phyloP scores from a whole-genome alignment of 805 yeast species.

The Candida ulmi region DNA sequence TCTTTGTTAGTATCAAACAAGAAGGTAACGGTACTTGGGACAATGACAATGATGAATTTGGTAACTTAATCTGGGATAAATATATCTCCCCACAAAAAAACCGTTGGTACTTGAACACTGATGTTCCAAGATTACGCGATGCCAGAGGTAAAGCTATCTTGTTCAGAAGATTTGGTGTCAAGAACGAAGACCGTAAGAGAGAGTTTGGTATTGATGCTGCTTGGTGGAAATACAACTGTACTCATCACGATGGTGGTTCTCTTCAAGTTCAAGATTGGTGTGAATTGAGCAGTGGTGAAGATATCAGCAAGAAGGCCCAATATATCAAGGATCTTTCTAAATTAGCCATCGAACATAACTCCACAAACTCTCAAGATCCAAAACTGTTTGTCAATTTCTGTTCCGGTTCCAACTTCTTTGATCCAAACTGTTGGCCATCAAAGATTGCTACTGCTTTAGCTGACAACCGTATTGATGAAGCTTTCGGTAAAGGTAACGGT shows the following conservation, averaged over 20 bases:
- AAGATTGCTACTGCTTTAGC: conserved; percentile 51
- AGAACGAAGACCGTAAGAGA: conserved; percentile 34
- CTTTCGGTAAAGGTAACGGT: conserved; percentile 53
- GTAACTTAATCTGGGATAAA: conserved; percentile 51
- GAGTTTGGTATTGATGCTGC: conserved; percentile 64
- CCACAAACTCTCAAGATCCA: conserved; percentile 36
- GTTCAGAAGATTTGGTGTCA: conserved; percentile 68
- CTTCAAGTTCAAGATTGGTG: conserved; percentile 72
- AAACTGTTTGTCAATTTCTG: conserved; percentile 69
- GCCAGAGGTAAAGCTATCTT: conserved; percentile 62
- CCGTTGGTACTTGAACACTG: conserved; percentile 54
- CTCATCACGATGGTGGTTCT: conserved; percentile 56
- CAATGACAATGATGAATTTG: conserved; percentile 57
- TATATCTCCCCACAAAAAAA: conserved; percentile 45
- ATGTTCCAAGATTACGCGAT: conserved; percentile 54
- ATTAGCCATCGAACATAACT: conserved; percentile 45
- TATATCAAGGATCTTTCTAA: conserved; percentile 52
- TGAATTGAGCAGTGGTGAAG: conserved; percentile 48
- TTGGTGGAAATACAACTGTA: conserved; percentile 60
- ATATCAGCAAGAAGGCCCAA: conserved; percentile 48
- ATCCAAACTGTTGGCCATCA: conserved; percentile 70
- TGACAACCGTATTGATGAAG: conserved; percentile 37
- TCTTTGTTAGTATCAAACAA: conserved; percentile 63
- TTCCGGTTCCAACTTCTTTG: conserved; percentile 67
- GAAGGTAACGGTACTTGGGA: conserved; percentile 70